phyloP scores from a whole-genome alignment of 345 rosid genomes.

The Hirschfeldia incana region DNA sequence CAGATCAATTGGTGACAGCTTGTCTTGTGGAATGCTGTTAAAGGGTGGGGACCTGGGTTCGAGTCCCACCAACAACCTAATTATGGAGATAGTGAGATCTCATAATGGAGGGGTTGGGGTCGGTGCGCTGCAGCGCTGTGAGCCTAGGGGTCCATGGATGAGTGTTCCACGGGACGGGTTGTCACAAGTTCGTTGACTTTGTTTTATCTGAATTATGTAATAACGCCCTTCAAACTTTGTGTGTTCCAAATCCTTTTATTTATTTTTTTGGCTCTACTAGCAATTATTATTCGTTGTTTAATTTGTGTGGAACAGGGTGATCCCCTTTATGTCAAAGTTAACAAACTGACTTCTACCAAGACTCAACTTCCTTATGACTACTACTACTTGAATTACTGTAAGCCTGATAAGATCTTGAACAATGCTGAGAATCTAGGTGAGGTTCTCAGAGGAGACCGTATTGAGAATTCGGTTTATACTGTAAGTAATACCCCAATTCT shows the following conservation, averaged over 20 bases:
- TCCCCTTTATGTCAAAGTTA: slow-evolving; percentile 76
- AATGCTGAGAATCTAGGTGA: slow-evolving; percentile 88
- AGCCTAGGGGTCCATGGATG: too few relatives aligned
- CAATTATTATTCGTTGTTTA: slow-evolving; percentile 7
- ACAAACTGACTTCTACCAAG: slow-evolving; percentile 94
- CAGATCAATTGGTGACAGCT: too few relatives aligned
- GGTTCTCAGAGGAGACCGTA: slow-evolving; percentile 97
- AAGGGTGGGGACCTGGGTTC: too few relatives aligned
- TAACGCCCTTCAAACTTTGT: too few relatives aligned
- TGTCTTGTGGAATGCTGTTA: too few relatives aligned
- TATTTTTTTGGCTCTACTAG: background rate
- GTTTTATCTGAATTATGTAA: too few relatives aligned
- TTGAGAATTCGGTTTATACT: slow-evolving; percentile 83
- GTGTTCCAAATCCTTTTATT: background rate
- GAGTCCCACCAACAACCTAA: too few relatives aligned
- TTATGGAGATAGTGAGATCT: too few relatives aligned
- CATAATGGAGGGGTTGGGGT: too few relatives aligned
- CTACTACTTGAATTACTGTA: slow-evolving; percentile 80
- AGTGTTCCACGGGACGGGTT: too few relatives aligned
- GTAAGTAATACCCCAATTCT: slow-evolving; percentile 46
- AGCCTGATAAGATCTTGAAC: slow-evolving; percentile 68
- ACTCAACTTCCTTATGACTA: slow-evolving; percentile 97
- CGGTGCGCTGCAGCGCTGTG: too few relatives aligned
- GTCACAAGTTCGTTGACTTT: too few relatives aligned
- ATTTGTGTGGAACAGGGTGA: slow-evolving; percentile 50